Percentiles rank a stretch among this genome's conserved stretches.
Evolutionary conservation across 1,139 yeast genomes (phyloP).

Genomic region (Blastobotrys persicus): DNA sequence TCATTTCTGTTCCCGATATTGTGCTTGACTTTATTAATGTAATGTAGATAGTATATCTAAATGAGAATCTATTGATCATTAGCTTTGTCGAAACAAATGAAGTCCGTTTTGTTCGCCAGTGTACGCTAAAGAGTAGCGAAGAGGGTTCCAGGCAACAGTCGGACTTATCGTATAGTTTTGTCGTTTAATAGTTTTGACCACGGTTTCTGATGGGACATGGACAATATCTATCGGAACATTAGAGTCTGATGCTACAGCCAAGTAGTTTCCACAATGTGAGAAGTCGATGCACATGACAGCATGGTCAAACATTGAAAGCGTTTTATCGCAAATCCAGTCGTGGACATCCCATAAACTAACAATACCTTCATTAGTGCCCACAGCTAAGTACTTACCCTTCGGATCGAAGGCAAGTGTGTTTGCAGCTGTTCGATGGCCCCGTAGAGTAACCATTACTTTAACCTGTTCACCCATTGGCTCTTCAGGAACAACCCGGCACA

Average conservation of each 20-base stretch:
- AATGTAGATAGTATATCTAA: no score
- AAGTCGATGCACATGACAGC: conserved; percentile 34
- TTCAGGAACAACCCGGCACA: conserved; percentile 24
- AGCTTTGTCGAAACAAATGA: conserved; percentile 12
- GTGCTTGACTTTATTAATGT: background rate
- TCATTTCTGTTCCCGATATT: background rate
- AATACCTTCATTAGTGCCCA: conserved; percentile 70
- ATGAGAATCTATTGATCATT: no score
- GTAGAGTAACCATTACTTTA: conserved; percentile 32
- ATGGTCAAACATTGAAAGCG: conserved; percentile 48
- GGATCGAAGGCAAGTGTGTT: conserved; percentile 57
- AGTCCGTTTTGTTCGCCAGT: conserved; percentile 31
- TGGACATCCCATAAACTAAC: conserved; percentile 58
- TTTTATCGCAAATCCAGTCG: conserved; percentile 46
- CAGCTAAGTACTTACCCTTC: conserved; percentile 51
- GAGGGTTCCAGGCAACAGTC: conserved; percentile 36
- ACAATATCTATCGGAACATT: conserved; percentile 34
- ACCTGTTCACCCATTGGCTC: conserved; percentile 10
- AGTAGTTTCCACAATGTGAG: conserved; percentile 37
- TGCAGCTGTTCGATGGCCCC: conserved; percentile 55
- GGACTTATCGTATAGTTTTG: conserved; percentile 22
- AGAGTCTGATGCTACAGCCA: conserved; percentile 36
- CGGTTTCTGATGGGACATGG: conserved; percentile 32
- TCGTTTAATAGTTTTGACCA: conserved; percentile 24
- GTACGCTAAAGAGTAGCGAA: conserved; percentile 32